phyloP scores from a whole-genome alignment of 768 basidiomycete species.

The Rhodotorula graminis region DNA sequence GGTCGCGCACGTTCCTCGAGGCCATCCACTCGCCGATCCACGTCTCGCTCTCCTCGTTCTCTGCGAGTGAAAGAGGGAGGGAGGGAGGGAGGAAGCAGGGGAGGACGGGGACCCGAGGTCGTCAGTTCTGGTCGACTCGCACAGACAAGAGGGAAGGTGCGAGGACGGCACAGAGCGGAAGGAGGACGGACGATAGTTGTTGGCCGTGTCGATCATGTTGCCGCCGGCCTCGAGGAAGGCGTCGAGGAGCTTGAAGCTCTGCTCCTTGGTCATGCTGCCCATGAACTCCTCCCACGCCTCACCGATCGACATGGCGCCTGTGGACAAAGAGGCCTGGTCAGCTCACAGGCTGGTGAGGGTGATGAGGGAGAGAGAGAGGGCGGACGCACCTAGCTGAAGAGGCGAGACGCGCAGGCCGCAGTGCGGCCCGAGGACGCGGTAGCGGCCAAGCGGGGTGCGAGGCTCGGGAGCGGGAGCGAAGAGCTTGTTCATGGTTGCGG shows the following conservation, averaged over 20 bases:
- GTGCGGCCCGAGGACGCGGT: constrained; percentile 45
- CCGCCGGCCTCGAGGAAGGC: constrained; percentile 53
- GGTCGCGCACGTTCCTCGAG: constrained; percentile 50
- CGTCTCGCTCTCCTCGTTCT: constrained; percentile 58
- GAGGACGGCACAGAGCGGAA: too few species aligned
- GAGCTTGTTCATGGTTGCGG: neutral
- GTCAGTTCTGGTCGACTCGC: too few species aligned
- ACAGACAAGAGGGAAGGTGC: too few species aligned
- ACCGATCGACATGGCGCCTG: constrained; percentile 45
- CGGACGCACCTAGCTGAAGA: constrained; percentile 44
- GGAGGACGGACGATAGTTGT: constrained; percentile 34
- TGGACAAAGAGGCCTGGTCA: neutral
- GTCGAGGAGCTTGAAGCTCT: constrained; percentile 53
- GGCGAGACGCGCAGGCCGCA: constrained; percentile 54
- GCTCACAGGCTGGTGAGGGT: too few species aligned
- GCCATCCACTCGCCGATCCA: constrained; percentile 57
- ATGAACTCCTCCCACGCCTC: constrained; percentile 22
- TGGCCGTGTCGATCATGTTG: constrained; percentile 52
- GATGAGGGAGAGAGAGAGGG: neutral
- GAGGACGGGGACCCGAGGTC: neutral
- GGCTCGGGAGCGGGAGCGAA: constrained; percentile 11
- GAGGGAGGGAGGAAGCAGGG: neutral
- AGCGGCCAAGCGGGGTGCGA: constrained; percentile 43
- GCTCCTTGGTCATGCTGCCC: constrained; percentile 53
- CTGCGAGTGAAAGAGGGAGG: constrained; percentile 44